Evolutionary conservation across 2,329 filamentous ascomycete species (phyloP).

Genomic region (Trichophyton rubrum): DNA sequence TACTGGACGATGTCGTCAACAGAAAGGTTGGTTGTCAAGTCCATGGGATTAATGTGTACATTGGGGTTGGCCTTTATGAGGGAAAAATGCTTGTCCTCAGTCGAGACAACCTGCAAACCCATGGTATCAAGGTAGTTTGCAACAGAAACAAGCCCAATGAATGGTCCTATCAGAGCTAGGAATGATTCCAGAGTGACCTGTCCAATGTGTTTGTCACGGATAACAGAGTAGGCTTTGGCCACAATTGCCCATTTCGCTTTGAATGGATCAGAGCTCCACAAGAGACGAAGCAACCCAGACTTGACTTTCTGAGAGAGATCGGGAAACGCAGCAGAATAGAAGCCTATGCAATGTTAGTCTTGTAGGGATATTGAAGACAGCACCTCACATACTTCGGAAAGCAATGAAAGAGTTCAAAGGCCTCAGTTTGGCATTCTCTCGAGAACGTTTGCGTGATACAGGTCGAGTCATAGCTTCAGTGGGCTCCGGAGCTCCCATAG

Average conservation of each 20-base stretch:
- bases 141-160: conserved; percentile 38
- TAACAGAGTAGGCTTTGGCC: conserved; percentile 44
- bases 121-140: conserved; percentile 35
- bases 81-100: conserved; percentile 20
- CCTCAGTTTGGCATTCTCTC: conserved; percentile 16
- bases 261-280: conserved; percentile 42
- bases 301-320: conserved; percentile 41
- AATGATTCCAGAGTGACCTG: conserved; percentile 38
- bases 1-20: conserved; percentile 23
- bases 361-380: not conserved
- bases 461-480: conserved; percentile 7
- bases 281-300: conserved; percentile 37
- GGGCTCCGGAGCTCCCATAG: not conserved
- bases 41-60: conserved; percentile 13
- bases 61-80: conserved; percentile 13
- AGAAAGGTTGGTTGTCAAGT: conserved; percentile 22
- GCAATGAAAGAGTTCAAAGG: conserved; percentile 30
- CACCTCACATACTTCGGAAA: conserved; percentile 21
- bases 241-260: conserved; percentile 42
- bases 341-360: conserved; percentile 24
- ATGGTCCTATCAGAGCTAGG: conserved; percentile 34
- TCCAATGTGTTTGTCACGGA: conserved; percentile 40
- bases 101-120: conserved; percentile 34
- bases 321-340: conserved; percentile 37
- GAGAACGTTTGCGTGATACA: conserved; percentile 13